These are phyloP conservation scores for Trichophyton simii DNA, from an alignment of 2,329 filamentous ascomycete species.

Conservation along the genomic window DNA sequence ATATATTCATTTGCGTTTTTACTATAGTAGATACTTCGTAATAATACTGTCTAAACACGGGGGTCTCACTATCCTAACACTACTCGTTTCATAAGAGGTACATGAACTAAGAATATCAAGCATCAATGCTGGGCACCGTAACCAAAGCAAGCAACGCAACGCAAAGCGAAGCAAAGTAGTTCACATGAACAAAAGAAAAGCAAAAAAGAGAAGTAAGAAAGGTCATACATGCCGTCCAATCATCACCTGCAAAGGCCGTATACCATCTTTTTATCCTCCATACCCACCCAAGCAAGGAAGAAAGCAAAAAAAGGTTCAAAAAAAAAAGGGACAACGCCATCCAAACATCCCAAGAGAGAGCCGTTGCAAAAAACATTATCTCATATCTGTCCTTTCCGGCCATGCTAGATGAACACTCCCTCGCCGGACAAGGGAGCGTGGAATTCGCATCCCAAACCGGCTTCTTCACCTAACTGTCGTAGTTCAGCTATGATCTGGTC, in stretches of 20 bases:
- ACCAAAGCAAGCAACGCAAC: not conserved
- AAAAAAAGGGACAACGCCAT: not conserved
- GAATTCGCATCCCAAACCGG: slow-evolving; percentile 66
- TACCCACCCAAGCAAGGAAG: not conserved
- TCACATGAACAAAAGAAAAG: not conserved
- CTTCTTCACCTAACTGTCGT: slow-evolving; percentile 50
- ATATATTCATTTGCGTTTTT: too few species aligned
- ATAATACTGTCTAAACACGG: not conserved
- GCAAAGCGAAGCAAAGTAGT: not conserved
- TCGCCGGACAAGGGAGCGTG: slow-evolving; percentile 56
- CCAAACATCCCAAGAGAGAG: not conserved
- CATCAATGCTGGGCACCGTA: not conserved
- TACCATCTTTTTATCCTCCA: not conserved
- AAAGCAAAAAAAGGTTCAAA: too few species aligned
- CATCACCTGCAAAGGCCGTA: not conserved
- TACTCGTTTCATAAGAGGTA: not conserved
- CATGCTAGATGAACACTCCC: slow-evolving; percentile 29
- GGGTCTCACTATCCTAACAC: not conserved
- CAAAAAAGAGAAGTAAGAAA: not conserved
- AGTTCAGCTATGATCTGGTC: slow-evolving; percentile 62
- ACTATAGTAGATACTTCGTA: not conserved
- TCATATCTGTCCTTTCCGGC: not conserved
- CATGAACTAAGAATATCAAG: not conserved
- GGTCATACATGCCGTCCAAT: not conserved
- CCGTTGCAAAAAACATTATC: not conserved